phyloP scores from a whole-genome alignment of 345 rosid genomes.

The Acer yangbiense region DNA sequence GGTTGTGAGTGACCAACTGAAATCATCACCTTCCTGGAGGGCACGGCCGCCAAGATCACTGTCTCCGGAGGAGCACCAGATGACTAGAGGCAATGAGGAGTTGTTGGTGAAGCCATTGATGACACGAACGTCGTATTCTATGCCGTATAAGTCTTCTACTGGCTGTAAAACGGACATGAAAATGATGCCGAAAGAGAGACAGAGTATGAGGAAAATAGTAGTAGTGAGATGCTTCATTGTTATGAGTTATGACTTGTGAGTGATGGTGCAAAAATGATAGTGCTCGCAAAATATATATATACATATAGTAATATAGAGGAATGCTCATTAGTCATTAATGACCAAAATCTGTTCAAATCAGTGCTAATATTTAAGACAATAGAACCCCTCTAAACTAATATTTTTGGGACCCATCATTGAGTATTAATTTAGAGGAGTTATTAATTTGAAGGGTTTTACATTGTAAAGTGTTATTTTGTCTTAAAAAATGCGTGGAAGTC shows the following conservation, averaged over 20 bases:
- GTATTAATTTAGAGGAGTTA: too few species aligned
- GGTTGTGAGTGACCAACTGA: constrained; percentile 63
- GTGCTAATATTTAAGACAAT: too few species aligned
- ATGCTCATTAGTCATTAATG: too few species aligned
- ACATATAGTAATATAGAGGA: too few species aligned
- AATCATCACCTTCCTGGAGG: constrained; percentile 90
- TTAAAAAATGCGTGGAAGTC: too few species aligned
- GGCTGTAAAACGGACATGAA: constrained; percentile 42
- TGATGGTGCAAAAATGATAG: neutral
- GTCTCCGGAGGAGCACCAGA: constrained; percentile 74
- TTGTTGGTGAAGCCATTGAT: constrained; percentile 82
- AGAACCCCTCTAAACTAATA: too few species aligned
- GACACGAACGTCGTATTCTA: constrained; percentile 71
- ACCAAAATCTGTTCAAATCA: too few species aligned
- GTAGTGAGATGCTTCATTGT: constrained; percentile 44
- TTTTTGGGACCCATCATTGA: too few species aligned
- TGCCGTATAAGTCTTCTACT: constrained; percentile 30
- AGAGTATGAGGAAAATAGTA: constrained; percentile 19
- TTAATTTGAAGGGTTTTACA: too few species aligned
- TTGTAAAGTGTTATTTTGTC: too few species aligned
- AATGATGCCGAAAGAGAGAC: constrained; percentile 27
- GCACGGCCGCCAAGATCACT: constrained; percentile 91
- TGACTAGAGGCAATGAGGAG: constrained; percentile 81
- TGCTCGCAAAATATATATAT: too few species aligned
- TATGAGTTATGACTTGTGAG: neutral